Evolutionary conservation across 305 asterid genomes (phyloP), one percentile per base, ranked within the genome.

Genomic region (Fraxinus albicans): DNA sequence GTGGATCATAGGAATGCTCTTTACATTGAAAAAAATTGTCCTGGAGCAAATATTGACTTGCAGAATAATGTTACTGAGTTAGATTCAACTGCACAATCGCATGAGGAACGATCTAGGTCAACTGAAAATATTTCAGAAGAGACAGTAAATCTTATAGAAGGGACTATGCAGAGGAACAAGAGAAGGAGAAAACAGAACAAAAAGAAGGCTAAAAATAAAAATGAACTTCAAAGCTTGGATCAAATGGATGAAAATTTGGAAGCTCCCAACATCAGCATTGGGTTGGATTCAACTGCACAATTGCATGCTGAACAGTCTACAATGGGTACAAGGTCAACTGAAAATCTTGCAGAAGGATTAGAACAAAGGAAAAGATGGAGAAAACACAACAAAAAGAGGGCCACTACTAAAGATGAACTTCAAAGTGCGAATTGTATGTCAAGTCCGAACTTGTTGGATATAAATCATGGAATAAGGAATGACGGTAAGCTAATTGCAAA

Each of bases 401-500:
- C 38, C 65, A 79, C 80, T 35, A 3, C 40, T 33, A 78, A 8
- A 44, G 70, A 35, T 77, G 88, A 78, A 67, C 44, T 81, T 33
- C 80, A 63, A 75, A 80, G 27, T 85, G 40, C 9, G 10, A 60
- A 42, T 87, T 42, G 63, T 73, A n/a, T 82, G 72, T 77, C 85
- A 80, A 87, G 76, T 47, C 50, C 80, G 80, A 86, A 85, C 79
- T 72, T 86, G 85, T 78, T 82, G 4, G 86, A 90, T 79, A 77
- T 80, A 42, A 73, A 82, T 60, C 81, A 33, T 72, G 85, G 77
- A 83, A 27, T 36, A 67, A 47, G 47, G 65, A 77, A 38, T 60
- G 84, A 73, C 29, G 78, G 76, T 23, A 83, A 33, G 69, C 31
- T 55, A 58, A 75, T 36, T 47, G 83, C 65, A 38, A 83, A 44